These are phyloP conservation scores for Suillus variegatus DNA, from an alignment of 768 basidiomycete genomes.

Conservation along the genomic window DNA sequence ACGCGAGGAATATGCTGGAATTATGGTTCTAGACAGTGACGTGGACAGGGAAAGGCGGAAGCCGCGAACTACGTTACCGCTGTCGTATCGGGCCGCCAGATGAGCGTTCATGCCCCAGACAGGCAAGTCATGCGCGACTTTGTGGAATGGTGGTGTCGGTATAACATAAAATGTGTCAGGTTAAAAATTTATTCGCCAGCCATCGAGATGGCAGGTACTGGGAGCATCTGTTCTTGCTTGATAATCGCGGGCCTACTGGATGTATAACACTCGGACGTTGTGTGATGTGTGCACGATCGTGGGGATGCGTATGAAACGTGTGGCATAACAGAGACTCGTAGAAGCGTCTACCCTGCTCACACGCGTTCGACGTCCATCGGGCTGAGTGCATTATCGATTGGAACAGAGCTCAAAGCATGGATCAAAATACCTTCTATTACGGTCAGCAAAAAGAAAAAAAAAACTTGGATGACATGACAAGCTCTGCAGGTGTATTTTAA, in stretches of 20 bases:
- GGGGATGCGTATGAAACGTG: neutral
- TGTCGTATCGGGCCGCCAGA: slow-evolving; percentile 11
- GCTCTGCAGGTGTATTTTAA: neutral
- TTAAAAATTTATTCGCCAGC: neutral
- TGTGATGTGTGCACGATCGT: neutral
- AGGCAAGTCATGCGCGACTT: slow-evolving; percentile 11
- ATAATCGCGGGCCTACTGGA: neutral
- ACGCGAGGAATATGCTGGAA: slow-evolving; percentile 9
- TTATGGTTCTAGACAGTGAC: slow-evolving; percentile 18
- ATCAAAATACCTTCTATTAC: neutral
- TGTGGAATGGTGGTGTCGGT: neutral
- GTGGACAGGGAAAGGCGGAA: slow-evolving; percentile 12
- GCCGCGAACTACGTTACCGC: slow-evolving; percentile 17
- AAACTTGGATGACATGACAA: neutral
- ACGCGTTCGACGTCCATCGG: neutral
- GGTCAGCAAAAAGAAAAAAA: too few species aligned
- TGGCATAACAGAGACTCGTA: neutral
- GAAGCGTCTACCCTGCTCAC: neutral
- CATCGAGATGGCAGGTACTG: neutral
- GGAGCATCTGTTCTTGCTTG: neutral
- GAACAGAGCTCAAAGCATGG: neutral
- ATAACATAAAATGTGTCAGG: neutral
- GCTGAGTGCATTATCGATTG: neutral
- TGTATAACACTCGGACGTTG: neutral
- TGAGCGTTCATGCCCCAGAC: slow-evolving; percentile 24